A percentile compares a stretch with the other conserved stretches of the same genome.
Evolutionary conservation across 2,329 filamentous ascomycete species (phyloP).

Genomic region (Metarhizium rileyi): DNA sequence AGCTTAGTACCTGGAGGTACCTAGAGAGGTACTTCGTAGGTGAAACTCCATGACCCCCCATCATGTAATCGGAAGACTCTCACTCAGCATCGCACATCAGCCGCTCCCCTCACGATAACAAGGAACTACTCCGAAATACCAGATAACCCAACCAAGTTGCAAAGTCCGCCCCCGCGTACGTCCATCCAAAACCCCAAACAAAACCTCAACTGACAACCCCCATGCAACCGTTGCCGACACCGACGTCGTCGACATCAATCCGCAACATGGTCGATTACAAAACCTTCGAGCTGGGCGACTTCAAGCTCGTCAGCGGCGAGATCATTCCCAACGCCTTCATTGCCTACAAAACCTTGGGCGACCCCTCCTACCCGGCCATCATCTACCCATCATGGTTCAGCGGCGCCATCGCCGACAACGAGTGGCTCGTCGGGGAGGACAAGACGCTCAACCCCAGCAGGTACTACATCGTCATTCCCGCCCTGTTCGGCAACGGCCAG

Average conservation of each 20-base stretch:
- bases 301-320: slow-evolving; percentile 55
- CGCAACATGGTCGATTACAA: slow-evolving; percentile 1
- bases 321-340: slow-evolving; percentile 55
- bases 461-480: slow-evolving; percentile 41
- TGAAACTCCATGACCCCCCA: no score
- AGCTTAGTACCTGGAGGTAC: no score
- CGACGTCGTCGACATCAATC: neutral
- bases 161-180: no score
- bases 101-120: no score
- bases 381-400: slow-evolving; percentile 70
- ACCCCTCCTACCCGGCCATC: slow-evolving; percentile 51
- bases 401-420: slow-evolving; percentile 55
- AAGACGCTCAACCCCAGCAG: slow-evolving; percentile 51
- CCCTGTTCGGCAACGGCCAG: slow-evolving; percentile 43
- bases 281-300: slow-evolving; percentile 50
- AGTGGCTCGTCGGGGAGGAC: slow-evolving; percentile 61
- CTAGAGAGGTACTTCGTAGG: no score
- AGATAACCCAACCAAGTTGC: no score
- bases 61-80: no score
- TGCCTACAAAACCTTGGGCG: slow-evolving; percentile 68
- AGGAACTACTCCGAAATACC: no score
- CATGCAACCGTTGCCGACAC: neutral
- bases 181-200: neutral
- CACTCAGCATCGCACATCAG: no score
- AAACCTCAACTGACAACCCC: neutral